Conservation (phyloP, 208 protist genomes). For the Wallacemonas rigidus region DNA sequence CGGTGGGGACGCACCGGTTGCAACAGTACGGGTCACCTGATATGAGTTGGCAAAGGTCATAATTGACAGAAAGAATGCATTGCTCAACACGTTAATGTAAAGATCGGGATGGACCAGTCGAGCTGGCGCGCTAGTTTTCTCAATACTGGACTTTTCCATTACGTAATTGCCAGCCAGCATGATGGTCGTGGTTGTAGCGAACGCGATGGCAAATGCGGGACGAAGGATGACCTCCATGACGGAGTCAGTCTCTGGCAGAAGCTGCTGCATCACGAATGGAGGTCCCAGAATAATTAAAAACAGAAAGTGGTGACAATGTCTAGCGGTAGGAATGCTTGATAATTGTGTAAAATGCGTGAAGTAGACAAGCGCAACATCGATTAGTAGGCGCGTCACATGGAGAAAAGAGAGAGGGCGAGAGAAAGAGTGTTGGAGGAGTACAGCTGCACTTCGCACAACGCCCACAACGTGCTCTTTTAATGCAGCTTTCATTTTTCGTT, state of each 20-base stretch:
- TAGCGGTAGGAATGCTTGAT: too few species aligned
- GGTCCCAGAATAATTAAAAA: not conserved
- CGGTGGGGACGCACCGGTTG: conserved; percentile 36
- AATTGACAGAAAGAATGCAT: conserved; percentile 29
- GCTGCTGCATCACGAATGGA: conserved; percentile 23
- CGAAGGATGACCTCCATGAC: conserved; percentile 40
- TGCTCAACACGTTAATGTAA: conserved; percentile 37
- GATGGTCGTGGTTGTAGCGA: conserved; percentile 30
- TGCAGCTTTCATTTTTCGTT: too few species aligned
- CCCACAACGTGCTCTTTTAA: too few species aligned
- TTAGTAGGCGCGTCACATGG: too few species aligned
- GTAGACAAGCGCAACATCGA: too few species aligned
- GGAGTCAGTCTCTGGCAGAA: conserved; percentile 47
- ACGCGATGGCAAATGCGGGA: conserved; percentile 42
- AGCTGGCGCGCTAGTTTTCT: conserved; percentile 36
- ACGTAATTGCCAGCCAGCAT: conserved; percentile 42
- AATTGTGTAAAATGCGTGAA: too few species aligned
- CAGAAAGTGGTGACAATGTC: too few species aligned
- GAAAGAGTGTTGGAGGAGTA: too few species aligned
- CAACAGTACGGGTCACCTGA: conserved; percentile 42
- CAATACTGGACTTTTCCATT: conserved; percentile 43
- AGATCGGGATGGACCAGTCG: conserved; percentile 29
- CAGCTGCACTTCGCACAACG: too few species aligned
- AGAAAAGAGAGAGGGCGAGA: too few species aligned
- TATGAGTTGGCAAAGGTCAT: conserved; percentile 38